Evolutionary conservation across 108 stramenopile genomes (phyloP), one percentile per base, ranked within the genome.

Genomic region (Skeletonema tropicum): DNA sequence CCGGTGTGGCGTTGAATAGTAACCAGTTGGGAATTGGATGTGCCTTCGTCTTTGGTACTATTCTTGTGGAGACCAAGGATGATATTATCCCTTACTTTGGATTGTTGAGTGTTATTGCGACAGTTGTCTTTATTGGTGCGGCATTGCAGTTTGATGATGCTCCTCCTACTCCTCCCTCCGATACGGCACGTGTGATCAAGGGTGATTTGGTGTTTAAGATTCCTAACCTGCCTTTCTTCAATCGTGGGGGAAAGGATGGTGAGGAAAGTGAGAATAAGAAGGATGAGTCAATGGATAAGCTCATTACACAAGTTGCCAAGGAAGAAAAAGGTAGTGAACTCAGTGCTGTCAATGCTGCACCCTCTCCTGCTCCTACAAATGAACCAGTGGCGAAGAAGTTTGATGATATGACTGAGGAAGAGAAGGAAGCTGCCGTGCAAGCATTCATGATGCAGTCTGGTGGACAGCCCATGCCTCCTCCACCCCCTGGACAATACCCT

Each of bases 11-110:
- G 2, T 62, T 96, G 63, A 96, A 96, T 71, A 85, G 87, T 42
- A 96, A 96, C 64, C 95, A 96, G 63, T 70, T 94, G 13, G 95
- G 95, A 29, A 94, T 96, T 67, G 95, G 93, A 33, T 91, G 83
- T 71, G 93, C 95, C 5, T 96, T 93, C 68, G 87, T 92, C 0
- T 94, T 96, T 74, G 95, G 95, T 13, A 89, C 92, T 5, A 83
- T 92, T 15, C 65, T 93, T 2, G 95, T 96, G 14, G 72, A 49
- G 3, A 59, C 85, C 11, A 74, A 80, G 71, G 88, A 90, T 26
- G 93, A 94, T 66, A 92, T 96, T 61, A 46, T 81, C n/a, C 60
- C 75, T 0, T 96, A 96, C 74, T 94, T 94, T 81, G 89, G 91
- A 9, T 69, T 94, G 35, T 68, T 96, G 25, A 90, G 88, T 67